Conservation (phyloP, 257 asterid genomes). For the Solanum arcanum region DNA sequence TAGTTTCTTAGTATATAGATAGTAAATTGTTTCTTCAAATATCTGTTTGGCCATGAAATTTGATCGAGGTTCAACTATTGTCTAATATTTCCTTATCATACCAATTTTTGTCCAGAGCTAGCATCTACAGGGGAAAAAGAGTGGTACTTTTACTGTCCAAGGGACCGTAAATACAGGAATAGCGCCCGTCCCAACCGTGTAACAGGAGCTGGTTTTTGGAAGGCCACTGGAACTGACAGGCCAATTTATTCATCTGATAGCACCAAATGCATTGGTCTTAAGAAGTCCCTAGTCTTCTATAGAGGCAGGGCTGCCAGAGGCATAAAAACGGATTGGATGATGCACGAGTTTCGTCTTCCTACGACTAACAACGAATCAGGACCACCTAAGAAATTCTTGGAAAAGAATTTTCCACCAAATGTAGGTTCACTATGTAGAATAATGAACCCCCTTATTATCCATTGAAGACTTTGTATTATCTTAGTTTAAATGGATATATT, state of each 20-base stretch:
- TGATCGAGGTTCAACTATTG: not conserved
- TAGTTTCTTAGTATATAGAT: not conserved
- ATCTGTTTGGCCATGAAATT: not conserved
- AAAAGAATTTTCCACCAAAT: constrained; percentile 53
- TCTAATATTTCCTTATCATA: not conserved
- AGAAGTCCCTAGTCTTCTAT: constrained; percentile 87
- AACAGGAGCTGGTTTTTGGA: constrained; percentile 92
- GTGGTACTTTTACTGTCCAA: constrained; percentile 86
- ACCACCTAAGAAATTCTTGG: constrained; percentile 29
- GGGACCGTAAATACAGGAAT: constrained; percentile 82
- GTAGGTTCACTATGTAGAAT: constrained; percentile 16
- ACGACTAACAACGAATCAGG: constrained; percentile 27
- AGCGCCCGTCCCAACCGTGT: constrained; percentile 83
- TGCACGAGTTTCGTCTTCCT: constrained; percentile 89
- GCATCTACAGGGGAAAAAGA: constrained; percentile 80
- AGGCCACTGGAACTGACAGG: constrained; percentile 88
- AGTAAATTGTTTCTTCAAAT: not conserved
- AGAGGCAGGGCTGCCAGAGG: constrained; percentile 96
- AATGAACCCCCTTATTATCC: not conserved
- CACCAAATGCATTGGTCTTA: constrained; percentile 74
- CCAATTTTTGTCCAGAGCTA: constrained; percentile 22
- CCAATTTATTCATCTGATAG: constrained; percentile 68
- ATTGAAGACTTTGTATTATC: not conserved
- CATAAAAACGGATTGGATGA: constrained; percentile 91
- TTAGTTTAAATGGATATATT: not conserved